These are phyloP conservation scores for Tranzscheliella williamsii DNA, from an alignment of 1,284 basidiomycete species.

Conservation along the genomic window DNA sequence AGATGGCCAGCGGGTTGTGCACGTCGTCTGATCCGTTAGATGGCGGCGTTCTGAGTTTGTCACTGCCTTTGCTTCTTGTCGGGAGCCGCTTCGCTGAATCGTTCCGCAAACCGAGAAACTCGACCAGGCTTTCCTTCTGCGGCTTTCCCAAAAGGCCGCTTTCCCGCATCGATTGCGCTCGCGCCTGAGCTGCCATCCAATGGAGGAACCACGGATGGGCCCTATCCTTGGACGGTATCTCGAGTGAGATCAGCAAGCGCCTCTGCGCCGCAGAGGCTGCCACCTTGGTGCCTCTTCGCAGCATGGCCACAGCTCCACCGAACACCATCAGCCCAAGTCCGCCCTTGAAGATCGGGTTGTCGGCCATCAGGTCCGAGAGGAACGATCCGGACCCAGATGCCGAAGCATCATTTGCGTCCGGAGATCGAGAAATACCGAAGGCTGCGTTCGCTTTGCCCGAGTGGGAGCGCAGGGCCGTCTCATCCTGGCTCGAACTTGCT, in stretches of 20 bases:
- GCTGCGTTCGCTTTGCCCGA: no score
- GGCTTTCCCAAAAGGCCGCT: conserved; percentile 42
- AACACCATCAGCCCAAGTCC: conserved; percentile 59
- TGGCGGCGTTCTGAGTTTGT: neutral
- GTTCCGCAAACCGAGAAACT: conserved; percentile 45
- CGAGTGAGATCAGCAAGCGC: conserved; percentile 88
- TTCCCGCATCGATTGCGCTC: conserved; percentile 56
- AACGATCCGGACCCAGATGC: conserved; percentile 9
- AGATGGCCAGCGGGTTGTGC: conserved; percentile 59
- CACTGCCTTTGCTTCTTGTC: no score
- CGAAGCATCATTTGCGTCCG: no score
- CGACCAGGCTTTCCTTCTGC: conserved; percentile 43
- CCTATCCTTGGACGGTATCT: conserved; percentile 93
- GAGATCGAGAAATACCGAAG: no score
- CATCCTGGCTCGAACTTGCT: neutral
- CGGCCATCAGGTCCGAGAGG: conserved; percentile 29
- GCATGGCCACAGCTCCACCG: conserved; percentile 49
- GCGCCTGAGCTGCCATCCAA: conserved; percentile 78
- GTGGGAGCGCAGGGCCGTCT: no score
- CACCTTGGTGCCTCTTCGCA: conserved; percentile 67
- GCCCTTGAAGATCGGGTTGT: conserved; percentile 57
- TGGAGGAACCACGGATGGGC: conserved; percentile 95
- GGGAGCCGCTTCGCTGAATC: conserved; percentile 3
- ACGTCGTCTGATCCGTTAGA: conserved; percentile 6
- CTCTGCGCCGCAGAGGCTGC: conserved; percentile 78